These are phyloP conservation scores for Cryomyces antarcticus DNA, from an alignment of 495 filamentous ascomycete species.

Conservation along the genomic window DNA sequence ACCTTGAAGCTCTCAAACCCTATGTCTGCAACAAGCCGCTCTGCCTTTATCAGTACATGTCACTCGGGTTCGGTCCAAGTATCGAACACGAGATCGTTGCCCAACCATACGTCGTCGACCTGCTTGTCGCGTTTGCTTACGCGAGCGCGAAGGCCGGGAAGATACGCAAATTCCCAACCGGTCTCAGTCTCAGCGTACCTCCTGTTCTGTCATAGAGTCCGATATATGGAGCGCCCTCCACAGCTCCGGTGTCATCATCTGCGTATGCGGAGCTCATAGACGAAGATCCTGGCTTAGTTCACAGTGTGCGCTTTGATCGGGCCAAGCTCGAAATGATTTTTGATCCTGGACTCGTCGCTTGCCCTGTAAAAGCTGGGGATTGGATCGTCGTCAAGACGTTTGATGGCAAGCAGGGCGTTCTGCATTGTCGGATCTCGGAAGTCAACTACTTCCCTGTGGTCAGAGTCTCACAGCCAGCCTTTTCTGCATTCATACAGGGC, in stretches of 20 bases:
- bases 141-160: slow-evolving; percentile 25
- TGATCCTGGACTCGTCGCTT: slow-evolving; percentile 5
- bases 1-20: slow-evolving; percentile 73
- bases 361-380: slow-evolving; percentile 27
- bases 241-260: background rate
- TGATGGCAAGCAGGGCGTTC: slow-evolving; percentile 5
- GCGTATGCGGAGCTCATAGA: background rate
- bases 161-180: slow-evolving; percentile 44
- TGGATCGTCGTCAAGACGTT: slow-evolving; percentile 32
- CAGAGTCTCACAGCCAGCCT: slow-evolving; percentile 10
- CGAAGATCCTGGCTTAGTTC: background rate
- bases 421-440: slow-evolving; percentile 26
- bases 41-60: slow-evolving; percentile 83
- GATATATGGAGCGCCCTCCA: too few relatives aligned
- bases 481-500: background rate
- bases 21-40: slow-evolving; percentile 69
- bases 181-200: slow-evolving; percentile 52
- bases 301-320: slow-evolving; percentile 12
- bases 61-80: slow-evolving; percentile 65
- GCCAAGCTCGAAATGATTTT: slow-evolving; percentile 25
- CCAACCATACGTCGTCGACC: slow-evolving; percentile 69
- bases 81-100: slow-evolving; percentile 68
- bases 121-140: slow-evolving; percentile 72
- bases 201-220: background rate
- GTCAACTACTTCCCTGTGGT: slow-evolving; percentile 16